Evolutionary conservation across 768 basidiomycete genomes (phyloP).

Genomic region (Arthromyces matolae): DNA sequence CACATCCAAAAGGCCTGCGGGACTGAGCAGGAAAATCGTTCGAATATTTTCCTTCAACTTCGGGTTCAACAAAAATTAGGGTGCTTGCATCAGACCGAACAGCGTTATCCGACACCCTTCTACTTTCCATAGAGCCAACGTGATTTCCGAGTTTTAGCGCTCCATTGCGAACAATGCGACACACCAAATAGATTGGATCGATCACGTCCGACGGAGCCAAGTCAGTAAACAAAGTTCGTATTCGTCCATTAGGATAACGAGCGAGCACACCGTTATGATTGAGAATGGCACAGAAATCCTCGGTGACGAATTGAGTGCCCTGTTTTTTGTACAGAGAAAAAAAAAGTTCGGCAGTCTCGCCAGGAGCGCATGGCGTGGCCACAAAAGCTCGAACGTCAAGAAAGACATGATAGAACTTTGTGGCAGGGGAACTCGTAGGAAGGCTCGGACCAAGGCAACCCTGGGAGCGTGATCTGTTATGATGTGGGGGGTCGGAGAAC

Average conservation of each 20-base stretch:
- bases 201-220: conserved; percentile 83
- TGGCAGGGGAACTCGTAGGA: conserved; percentile 37
- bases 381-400: conserved; percentile 91
- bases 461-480: conserved; percentile 38
- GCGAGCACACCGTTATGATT: conserved; percentile 89
- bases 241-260: conserved; percentile 69
- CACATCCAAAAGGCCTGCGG: conserved; percentile 93
- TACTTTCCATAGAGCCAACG: conserved; percentile 46
- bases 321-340: conserved; percentile 90
- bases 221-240: conserved; percentile 88
- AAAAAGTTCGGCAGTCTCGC: conserved; percentile 89
- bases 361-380: conserved; percentile 83
- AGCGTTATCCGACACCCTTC: conserved; percentile 55
- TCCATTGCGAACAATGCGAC: conserved; percentile 86
- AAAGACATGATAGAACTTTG: conserved; percentile 85
- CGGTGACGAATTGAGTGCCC: conserved; percentile 84
- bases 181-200: conserved; percentile 85
- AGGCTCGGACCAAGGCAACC: conserved; percentile 27
- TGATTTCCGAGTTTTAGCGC: conserved; percentile 69
- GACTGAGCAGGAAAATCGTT: conserved; percentile 46
- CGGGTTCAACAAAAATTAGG: conserved; percentile 20
- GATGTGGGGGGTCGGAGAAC: conserved; percentile 55
- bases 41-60: conserved; percentile 14
- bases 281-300: conserved; percentile 86
- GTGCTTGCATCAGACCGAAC: conserved; percentile 31